phyloP scores from a whole-genome alignment of 2,329 filamentous ascomycete species.

The Venturia asperata region DNA sequence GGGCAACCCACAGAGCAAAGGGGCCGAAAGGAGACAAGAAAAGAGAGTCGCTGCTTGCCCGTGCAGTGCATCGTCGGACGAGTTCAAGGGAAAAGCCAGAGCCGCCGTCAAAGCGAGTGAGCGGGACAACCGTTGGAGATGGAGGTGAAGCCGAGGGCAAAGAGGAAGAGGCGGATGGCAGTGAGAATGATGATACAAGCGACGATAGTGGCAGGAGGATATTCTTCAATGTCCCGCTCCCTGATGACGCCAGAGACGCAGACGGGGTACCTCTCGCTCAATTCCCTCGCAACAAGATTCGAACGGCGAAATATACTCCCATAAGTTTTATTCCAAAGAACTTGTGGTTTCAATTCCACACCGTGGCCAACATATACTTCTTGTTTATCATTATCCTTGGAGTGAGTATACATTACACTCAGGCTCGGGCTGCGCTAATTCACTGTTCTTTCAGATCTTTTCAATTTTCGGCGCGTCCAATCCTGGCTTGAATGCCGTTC shows the following conservation, averaged over 20 bases:
- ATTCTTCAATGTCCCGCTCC: slow-evolving; percentile 82
- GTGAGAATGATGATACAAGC: not conserved
- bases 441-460: slow-evolving; percentile 61
- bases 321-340: slow-evolving; percentile 95
- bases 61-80: slow-evolving; percentile 54
- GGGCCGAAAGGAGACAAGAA: slow-evolving; percentile 70
- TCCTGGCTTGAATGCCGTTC: slow-evolving; percentile 81
- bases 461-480: slow-evolving; percentile 90
- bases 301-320: slow-evolving; percentile 95
- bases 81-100: slow-evolving; percentile 32
- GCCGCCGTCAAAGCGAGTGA: slow-evolving; percentile 6
- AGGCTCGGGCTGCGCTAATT: slow-evolving; percentile 20
- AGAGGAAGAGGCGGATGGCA: slow-evolving; percentile 19
- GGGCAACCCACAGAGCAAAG: slow-evolving; percentile 87
- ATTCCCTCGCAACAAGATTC: slow-evolving; percentile 90
- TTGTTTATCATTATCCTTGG: slow-evolving; percentile 89
- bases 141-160: slow-evolving; percentile 32
- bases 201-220: slow-evolving; percentile 49
- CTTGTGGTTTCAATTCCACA: slow-evolving; percentile 95
- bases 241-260: slow-evolving; percentile 67
- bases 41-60: slow-evolving; percentile 72
- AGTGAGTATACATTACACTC: slow-evolving; percentile 51
- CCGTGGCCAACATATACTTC: slow-evolving; percentile 98
- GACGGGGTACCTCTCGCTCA: slow-evolving; percentile 64
- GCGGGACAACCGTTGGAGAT: slow-evolving; percentile 11